Percentiles rank a stretch among this genome's conserved stretches.
phyloP scores from a whole-genome alignment of 2,329 filamentous ascomycete genomes.

The Fusarium robinianum region DNA sequence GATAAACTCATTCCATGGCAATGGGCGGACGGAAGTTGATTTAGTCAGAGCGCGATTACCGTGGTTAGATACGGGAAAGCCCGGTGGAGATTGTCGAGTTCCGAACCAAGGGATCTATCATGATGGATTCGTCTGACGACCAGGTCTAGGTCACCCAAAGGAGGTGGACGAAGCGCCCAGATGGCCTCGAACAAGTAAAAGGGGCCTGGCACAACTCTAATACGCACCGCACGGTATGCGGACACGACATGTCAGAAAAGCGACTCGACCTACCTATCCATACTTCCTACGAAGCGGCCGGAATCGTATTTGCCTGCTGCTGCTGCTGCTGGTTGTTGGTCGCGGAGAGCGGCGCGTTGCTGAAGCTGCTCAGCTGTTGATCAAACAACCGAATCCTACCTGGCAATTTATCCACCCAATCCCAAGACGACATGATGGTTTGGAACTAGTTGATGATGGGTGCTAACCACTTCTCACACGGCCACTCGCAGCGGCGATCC shows the following conservation, averaged over 20 bases:
- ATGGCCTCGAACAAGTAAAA: too few relatives aligned
- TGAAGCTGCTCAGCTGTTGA: too few relatives aligned
- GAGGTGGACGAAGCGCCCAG: slow-evolving; percentile 4
- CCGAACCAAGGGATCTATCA: slow-evolving; percentile 1
- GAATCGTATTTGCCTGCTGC: background rate
- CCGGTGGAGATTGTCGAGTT: background rate
- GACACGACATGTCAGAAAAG: too few relatives aligned
- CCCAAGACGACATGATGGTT: slow-evolving; percentile 3
- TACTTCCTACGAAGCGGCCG: background rate
- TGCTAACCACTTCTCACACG: slow-evolving; percentile 16
- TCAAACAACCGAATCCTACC: slow-evolving; percentile 18
- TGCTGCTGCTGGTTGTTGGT: slow-evolving; percentile 17
- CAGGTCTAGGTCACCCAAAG: background rate
- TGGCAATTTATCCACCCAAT: slow-evolving; percentile 20
- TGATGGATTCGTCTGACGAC: background rate
- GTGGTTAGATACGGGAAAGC: background rate
- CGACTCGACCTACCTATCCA: too few relatives aligned
- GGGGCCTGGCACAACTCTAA: slow-evolving; percentile 10
- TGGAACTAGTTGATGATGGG: too few relatives aligned
- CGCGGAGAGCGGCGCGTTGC: slow-evolving; percentile 15
- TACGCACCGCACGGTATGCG: too few relatives aligned
- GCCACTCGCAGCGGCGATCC: slow-evolving; percentile 21
- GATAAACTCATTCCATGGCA: slow-evolving; percentile 8
- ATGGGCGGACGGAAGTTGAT: slow-evolving; percentile 21
- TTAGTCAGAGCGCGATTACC: slow-evolving; percentile 4